phyloP scores from a whole-genome alignment of 129 eudicot species.

The Ambrosia artemisiifolia region DNA sequence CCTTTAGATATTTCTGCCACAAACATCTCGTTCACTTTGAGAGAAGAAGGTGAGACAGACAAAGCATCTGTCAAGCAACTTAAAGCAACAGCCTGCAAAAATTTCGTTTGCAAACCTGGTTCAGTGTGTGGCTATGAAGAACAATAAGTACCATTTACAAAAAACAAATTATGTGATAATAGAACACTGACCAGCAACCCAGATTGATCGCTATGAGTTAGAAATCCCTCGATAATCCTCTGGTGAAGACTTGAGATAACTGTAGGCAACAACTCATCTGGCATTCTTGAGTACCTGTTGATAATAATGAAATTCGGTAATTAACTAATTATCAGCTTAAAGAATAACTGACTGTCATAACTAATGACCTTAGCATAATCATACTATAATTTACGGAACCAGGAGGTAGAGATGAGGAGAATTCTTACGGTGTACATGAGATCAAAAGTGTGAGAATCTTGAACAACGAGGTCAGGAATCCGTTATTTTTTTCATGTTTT shows the following conservation, averaged over 20 bases:
- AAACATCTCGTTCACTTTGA: slow-evolving; percentile 63
- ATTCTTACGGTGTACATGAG: slow-evolving; percentile 91
- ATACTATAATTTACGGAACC: neutral
- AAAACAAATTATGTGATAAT: slow-evolving; percentile 6
- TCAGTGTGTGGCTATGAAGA: neutral
- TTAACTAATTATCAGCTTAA: neutral
- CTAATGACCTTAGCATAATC: neutral
- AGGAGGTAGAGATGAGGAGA: neutral
- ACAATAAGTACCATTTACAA: neutral
- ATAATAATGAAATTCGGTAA: slow-evolving; percentile 14
- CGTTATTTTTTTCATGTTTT: slow-evolving; percentile 63
- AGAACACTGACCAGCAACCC: slow-evolving; percentile 73
- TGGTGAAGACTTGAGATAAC: slow-evolving; percentile 59
- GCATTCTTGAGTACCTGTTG: slow-evolving; percentile 81
- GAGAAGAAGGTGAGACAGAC: slow-evolving; percentile 72
- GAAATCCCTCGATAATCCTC: slow-evolving; percentile 59
- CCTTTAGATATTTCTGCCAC: slow-evolving; percentile 64
- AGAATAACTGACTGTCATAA: neutral
- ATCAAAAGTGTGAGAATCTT: slow-evolving; percentile 73
- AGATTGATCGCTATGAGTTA: slow-evolving; percentile 51
- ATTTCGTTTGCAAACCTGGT: neutral
- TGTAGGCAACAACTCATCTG: slow-evolving; percentile 59
- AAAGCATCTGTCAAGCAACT: slow-evolving; percentile 75
- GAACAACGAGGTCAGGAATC: slow-evolving; percentile 71
- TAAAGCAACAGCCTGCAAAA: slow-evolving; percentile 65